Evolutionary conservation across 2,329 filamentous ascomycete genomes (phyloP), one percentile per base, ranked within the genome.

Genomic region (Pseudocercospora cruenta): DNA sequence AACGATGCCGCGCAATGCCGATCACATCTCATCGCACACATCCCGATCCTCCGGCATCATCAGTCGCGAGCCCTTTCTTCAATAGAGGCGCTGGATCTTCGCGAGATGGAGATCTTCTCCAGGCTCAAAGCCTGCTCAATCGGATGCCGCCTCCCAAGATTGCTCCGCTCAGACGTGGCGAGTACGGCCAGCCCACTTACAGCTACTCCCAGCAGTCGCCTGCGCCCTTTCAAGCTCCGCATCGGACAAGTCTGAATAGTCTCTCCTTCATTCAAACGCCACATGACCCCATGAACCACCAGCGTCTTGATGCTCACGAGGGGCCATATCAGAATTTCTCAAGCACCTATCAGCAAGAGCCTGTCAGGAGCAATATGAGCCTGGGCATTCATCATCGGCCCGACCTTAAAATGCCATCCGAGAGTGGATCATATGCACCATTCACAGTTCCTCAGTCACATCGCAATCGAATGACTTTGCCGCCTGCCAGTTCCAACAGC

Each of bases 31-130:
- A 45, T 43, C 33, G 21, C 26, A 39, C 12, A 39, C n/a, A 31
- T 24, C 26, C 49, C 14, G 63, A 65, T 24, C 66, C 58, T 36
- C 64, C 64, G 0, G 31, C 39, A 1, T 58, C 76, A 47, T 73
- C 73, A 7, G 76, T 80, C 62, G 73, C 78, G 72, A 82, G 80
- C 76, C 78, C 80, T 9, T 80, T 80, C 68, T 80, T 81, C 68
- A 70, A 60, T 22, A 60, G 59, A 10, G 36, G 14, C 33, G 49
- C 12, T 14, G 4, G 33, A 53, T 24, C 62, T 5, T 14, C 43
- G 21, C 31, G 21, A 12, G n/a, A 58, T 28, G 51, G 51, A 39
- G 33, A 53, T 26, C 14, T 21, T 6, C 39, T 14, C 22, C 28
- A 12, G 10, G 24, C 57, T 4, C 6, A 22, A 0, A 10, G 21